Percentiles rank a stretch among this genome's conserved stretches.
Evolutionary conservation across 257 asterid species (phyloP).

Genomic region (Ocimum tenuiflorum): DNA sequence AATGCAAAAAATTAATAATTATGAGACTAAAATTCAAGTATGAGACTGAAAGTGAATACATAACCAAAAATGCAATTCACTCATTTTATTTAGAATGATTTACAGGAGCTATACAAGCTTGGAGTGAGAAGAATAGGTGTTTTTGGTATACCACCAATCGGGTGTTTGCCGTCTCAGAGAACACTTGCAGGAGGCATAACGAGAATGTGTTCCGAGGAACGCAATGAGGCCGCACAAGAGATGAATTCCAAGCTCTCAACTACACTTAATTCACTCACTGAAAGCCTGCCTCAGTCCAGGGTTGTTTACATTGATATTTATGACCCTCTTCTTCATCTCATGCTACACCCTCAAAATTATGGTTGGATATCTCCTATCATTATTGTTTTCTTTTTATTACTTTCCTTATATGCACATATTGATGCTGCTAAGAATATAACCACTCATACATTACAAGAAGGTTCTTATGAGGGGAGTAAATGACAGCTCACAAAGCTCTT

Average conservation of each 20-base stretch:
- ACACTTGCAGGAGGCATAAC: slow-evolving; percentile 34
- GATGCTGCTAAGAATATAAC: too few relatives aligned
- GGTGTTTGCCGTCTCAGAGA: slow-evolving; percentile 46
- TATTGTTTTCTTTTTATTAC: not conserved
- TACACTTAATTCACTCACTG: slow-evolving; percentile 22
- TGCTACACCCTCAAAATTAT: slow-evolving; percentile 34
- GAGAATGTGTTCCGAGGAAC: slow-evolving; percentile 28
- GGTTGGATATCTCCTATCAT: slow-evolving; percentile 24
- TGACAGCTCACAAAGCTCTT: too few relatives aligned
- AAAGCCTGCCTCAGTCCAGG: slow-evolving; percentile 28
- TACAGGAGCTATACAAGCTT: slow-evolving; percentile 38
- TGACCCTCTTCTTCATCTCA: slow-evolving; percentile 33
- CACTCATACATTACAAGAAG: too few relatives aligned
- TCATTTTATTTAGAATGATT: too few relatives aligned
- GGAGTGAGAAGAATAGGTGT: slow-evolving; percentile 47
- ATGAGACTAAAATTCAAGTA: too few relatives aligned
- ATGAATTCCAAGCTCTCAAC: slow-evolving; percentile 34
- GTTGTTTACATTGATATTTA: slow-evolving; percentile 41
- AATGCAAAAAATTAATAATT: too few relatives aligned
- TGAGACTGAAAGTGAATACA: too few relatives aligned
- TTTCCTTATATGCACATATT: too few relatives aligned
- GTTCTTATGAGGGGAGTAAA: too few relatives aligned
- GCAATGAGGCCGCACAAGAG: slow-evolving; percentile 33
- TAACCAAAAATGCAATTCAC: too few relatives aligned
- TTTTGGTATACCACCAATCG: slow-evolving; percentile 35